Conservation (phyloP, 768 basidiomycete species). For the Lactarius vividus region DNA sequence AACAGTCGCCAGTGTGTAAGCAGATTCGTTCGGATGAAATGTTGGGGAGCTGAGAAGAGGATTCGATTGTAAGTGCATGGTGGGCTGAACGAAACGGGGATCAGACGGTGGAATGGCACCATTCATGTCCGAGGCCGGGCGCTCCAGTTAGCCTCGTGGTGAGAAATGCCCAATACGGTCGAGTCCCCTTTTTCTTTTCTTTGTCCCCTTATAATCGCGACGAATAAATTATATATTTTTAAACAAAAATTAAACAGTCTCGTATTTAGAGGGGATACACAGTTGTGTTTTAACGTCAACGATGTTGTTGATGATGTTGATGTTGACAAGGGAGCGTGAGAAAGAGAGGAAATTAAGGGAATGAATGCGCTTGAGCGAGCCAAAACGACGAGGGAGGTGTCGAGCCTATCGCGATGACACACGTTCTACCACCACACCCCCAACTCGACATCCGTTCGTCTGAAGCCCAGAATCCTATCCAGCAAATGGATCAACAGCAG, state of each 20-base stretch:
- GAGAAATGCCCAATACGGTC: not conserved
- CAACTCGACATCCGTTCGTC: conserved; percentile 45
- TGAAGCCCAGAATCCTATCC: conserved; percentile 58
- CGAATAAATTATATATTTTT: not conserved
- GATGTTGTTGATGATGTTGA: not conserved
- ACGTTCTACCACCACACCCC: conserved; percentile 47
- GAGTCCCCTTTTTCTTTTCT: not conserved
- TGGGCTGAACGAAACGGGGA: not conserved
- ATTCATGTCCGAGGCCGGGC: conserved; percentile 1
- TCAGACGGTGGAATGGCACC: not conserved
- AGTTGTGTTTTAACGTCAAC: not conserved
- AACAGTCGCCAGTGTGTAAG: conserved; percentile 67
- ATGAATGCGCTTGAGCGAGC: conserved; percentile 16
- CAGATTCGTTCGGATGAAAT: conserved; percentile 40
- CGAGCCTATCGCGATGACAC: conserved; percentile 40
- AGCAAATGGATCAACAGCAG: conserved; percentile 56
- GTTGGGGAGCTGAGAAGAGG: conserved; percentile 11
- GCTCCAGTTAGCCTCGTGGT: not conserved
- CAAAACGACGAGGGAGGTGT: conserved; percentile 24
- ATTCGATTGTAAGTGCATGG: not conserved
- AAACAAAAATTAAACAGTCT: not conserved
- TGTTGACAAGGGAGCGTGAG: conserved; percentile 17
- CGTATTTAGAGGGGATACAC: not conserved
- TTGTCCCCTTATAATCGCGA: not conserved
- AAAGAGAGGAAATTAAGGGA: conserved; percentile 19